Conservation (phyloP, 768 basidiomycete genomes). For the Terana coerulea region DNA sequence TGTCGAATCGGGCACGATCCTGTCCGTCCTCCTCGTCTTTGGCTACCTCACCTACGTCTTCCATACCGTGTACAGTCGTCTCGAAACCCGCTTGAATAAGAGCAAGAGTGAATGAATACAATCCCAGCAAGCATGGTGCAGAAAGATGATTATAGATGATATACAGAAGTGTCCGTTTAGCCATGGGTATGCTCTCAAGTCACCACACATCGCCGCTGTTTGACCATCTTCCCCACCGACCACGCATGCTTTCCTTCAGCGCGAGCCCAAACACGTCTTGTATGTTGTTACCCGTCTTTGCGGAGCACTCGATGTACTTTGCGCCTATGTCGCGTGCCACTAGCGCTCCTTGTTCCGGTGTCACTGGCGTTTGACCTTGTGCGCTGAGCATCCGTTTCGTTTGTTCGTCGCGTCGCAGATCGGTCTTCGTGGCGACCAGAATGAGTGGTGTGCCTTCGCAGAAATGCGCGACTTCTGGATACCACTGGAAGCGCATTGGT, state of each 20-base stretch:
- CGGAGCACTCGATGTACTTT: conserved; percentile 89
- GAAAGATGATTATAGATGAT: conserved; percentile 3
- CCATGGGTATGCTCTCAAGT: conserved; percentile 23
- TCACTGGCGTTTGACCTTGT: conserved; percentile 81
- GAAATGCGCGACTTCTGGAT: conserved; percentile 89
- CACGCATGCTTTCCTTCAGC: conserved; percentile 83
- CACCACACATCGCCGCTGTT: conserved; percentile 70
- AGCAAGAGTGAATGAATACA: conserved; percentile 7
- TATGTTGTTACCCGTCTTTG: conserved; percentile 87
- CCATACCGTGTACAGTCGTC: neutral
- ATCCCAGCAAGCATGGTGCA: conserved; percentile 8
- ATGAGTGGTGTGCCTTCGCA: conserved; percentile 87
- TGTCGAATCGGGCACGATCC: conserved; percentile 36
- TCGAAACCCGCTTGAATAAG: neutral
- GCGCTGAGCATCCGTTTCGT: conserved; percentile 87
- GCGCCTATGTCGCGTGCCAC: conserved; percentile 94
- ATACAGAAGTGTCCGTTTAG: conserved; percentile 13
- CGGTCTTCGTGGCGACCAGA: conserved; percentile 91
- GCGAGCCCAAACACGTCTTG: conserved; percentile 91
- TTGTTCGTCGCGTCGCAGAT: conserved; percentile 82
- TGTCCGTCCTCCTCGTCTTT: conserved; percentile 22
- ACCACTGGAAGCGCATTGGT: conserved; percentile 57
- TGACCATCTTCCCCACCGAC: conserved; percentile 70
- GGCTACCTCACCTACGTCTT: neutral
- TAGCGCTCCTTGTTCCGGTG: conserved; percentile 74